Conservation (phyloP, 2,329 filamentous ascomycete genomes). For the Hypoxylon sp. region DNA sequence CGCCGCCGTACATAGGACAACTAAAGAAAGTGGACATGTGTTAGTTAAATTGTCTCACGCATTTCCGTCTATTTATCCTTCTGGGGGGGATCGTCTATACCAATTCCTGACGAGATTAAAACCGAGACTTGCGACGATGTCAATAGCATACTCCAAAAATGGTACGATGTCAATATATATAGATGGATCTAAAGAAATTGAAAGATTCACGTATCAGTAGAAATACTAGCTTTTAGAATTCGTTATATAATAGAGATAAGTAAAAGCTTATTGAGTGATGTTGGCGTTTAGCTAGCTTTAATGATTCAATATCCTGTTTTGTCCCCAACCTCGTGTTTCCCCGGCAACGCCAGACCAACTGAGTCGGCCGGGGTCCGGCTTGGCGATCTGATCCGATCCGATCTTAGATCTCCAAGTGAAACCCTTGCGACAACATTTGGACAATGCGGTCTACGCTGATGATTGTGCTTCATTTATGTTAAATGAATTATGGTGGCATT, state of each 20-base stretch:
- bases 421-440: constrained; percentile 13
- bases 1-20: constrained; percentile 82
- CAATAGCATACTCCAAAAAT: constrained; percentile 66
- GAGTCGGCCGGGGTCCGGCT: constrained; percentile 36
- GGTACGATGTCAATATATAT: constrained; percentile 17
- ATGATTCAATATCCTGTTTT: constrained; percentile 46
- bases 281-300: constrained; percentile 18
- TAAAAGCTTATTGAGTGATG: not conserved
- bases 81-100: constrained; percentile 59
- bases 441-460: not conserved
- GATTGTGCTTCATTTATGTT: not conserved
- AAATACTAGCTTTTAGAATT: constrained; percentile 12
- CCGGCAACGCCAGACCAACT: constrained; percentile 33
- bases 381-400: constrained; percentile 44
- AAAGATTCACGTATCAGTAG: constrained; percentile 11
- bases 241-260: constrained; percentile 12
- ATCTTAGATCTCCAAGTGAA: constrained; percentile 33
- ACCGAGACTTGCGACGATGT: constrained; percentile 80
- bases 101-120: constrained; percentile 72
- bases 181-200: constrained; percentile 8
- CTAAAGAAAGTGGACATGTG: constrained; percentile 56
- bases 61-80: constrained; percentile 10
- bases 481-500: not conserved
- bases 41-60: constrained; percentile 9
- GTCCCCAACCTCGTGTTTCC: constrained; percentile 36